Evolutionary conservation across 1,139 yeast species (phyloP).

Genomic region (Hemisphaericaspora subhashii): DNA sequence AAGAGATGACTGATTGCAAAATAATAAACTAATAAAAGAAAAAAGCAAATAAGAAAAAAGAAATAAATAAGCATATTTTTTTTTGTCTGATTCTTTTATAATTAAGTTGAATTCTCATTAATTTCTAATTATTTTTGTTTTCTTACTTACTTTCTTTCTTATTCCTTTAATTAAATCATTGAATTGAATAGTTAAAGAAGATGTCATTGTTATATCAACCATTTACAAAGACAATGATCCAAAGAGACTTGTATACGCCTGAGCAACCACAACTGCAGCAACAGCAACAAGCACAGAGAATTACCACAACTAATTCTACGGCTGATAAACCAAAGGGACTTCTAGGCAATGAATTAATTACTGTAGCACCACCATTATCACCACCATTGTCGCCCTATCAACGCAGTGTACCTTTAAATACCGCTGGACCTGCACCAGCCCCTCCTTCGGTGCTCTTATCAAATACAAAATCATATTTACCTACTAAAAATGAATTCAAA

Average conservation of each 20-base stretch:
- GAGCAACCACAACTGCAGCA: constrained; percentile 6
- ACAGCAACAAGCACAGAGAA: constrained; percentile 5
- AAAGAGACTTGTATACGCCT: constrained; percentile 36
- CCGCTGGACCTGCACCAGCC: neutral
- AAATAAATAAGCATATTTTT: neutral
- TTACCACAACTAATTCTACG: constrained; percentile 1
- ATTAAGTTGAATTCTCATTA: constrained; percentile 3
- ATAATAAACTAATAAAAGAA: neutral
- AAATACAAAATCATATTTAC: constrained; percentile 28
- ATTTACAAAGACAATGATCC: constrained; percentile 20
- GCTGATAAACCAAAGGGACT: neutral
- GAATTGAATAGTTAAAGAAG: too few relatives aligned
- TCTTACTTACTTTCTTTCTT: neutral
- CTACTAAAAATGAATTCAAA: constrained; percentile 37
- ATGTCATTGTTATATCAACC: constrained; percentile 40
- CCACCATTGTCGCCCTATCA: constrained; percentile 70
- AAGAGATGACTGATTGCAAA: constrained; percentile 2
- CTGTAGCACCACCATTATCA: constrained; percentile 36
- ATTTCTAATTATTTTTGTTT: neutral
- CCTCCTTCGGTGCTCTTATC: constrained; percentile 54
- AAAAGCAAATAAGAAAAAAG: constrained; percentile 2
- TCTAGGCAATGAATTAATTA: neutral
- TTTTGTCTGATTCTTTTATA: neutral
- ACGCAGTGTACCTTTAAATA: constrained; percentile 17
- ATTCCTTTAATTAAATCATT: too few relatives aligned